These are phyloP conservation scores for Capsicum chinense DNA, from an alignment of 257 asterid species.

Conservation along the genomic window DNA sequence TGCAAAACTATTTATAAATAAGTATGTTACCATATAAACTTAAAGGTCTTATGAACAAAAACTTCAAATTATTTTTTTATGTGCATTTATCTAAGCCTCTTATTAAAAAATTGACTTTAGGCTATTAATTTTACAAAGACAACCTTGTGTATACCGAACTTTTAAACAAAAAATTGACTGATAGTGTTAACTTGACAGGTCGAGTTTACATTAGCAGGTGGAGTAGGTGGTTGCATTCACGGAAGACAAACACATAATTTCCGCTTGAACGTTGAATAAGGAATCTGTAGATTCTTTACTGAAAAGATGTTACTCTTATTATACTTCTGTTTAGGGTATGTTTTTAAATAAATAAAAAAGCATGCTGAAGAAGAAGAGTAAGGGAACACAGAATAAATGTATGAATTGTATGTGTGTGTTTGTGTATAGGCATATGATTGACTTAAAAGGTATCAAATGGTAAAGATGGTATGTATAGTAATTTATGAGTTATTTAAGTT, in stretches of 20 bases:
- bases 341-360: not conserved
- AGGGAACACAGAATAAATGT: not conserved
- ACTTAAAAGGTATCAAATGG: not conserved
- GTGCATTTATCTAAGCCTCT: too few relatives aligned
- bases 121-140: too few relatives aligned
- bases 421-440: constrained; percentile 22
- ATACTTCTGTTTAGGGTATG: not conserved
- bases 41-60: too few relatives aligned
- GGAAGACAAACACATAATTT: constrained; percentile 41
- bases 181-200: constrained; percentile 41
- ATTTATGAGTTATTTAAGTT: too few relatives aligned
- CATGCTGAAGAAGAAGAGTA: not conserved
- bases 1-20: too few relatives aligned
- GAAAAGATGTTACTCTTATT: not conserved
- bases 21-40: too few relatives aligned
- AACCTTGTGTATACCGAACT: not conserved
- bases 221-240: constrained; percentile 46
- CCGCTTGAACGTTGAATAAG: constrained; percentile 43
- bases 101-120: too few relatives aligned
- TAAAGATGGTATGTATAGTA: too few relatives aligned
- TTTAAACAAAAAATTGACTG: constrained; percentile 41
- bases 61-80: too few relatives aligned
- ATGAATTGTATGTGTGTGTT: not conserved
- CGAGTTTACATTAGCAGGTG: constrained; percentile 39
- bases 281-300: constrained; percentile 30